phyloP scores from a whole-genome alignment of 2,329 filamentous ascomycete genomes.

The Sclerotinia glacialis region DNA sequence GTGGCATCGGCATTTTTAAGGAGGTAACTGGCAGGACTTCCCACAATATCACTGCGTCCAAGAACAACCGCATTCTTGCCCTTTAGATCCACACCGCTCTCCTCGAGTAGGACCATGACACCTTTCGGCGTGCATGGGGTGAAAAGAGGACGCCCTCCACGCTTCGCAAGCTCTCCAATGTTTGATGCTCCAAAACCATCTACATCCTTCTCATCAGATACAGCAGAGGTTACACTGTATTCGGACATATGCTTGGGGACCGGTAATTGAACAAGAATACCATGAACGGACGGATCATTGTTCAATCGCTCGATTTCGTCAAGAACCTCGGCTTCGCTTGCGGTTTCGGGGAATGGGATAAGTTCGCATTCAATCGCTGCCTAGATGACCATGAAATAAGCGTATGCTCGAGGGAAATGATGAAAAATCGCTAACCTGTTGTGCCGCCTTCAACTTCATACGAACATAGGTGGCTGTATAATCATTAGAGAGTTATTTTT shows the following conservation, averaged over 20 bases:
- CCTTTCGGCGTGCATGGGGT: slow-evolving; percentile 95
- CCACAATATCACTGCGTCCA: slow-evolving; percentile 94
- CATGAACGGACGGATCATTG: slow-evolving; percentile 81
- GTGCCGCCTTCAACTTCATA: slow-evolving; percentile 98
- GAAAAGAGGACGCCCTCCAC: slow-evolving; percentile 85
- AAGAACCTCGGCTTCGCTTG: slow-evolving; percentile 81
- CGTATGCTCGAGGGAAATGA: slow-evolving; percentile 13
- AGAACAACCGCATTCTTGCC: slow-evolving; percentile 95
- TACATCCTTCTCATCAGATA: slow-evolving; percentile 92
- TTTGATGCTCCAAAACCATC: slow-evolving; percentile 93
- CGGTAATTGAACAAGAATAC: slow-evolving; percentile 90
- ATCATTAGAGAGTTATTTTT: slow-evolving; percentile 8
- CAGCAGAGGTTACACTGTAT: slow-evolving; percentile 83
- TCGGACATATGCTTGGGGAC: slow-evolving; percentile 88
- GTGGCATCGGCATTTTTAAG: slow-evolving; percentile 95
- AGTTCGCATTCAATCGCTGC: slow-evolving; percentile 88
- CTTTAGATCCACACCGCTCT: slow-evolving; percentile 75
- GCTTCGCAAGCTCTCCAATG: slow-evolving; percentile 95
- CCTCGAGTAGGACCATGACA: slow-evolving; percentile 86
- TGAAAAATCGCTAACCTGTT: slow-evolving; percentile 61
- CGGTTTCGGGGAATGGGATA: slow-evolving; percentile 76
- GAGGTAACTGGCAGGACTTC: slow-evolving; percentile 92
- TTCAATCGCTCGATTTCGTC: slow-evolving; percentile 79
- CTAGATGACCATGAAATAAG: slow-evolving; percentile 45
- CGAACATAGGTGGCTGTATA: slow-evolving; percentile 86